Conservation (phyloP, 2,329 filamentous ascomycete genomes). For the Chaetomiaceae sp. region DNA sequence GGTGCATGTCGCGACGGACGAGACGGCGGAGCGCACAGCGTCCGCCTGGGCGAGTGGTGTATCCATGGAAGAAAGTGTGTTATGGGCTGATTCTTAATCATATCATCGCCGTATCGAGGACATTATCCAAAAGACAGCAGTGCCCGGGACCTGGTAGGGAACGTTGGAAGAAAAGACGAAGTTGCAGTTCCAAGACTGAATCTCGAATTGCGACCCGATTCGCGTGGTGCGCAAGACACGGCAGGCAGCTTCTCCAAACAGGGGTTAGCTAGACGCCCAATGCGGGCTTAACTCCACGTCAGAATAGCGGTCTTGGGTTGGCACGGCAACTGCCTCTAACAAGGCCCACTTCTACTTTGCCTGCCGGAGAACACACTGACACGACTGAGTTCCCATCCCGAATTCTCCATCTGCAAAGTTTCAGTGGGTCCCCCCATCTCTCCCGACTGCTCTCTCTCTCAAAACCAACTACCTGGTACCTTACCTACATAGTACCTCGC, state of each 20-base stretch:
- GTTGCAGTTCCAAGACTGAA: constrained; percentile 3
- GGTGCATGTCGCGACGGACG: constrained; percentile 45
- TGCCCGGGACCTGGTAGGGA: not conserved
- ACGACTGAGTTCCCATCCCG: not conserved
- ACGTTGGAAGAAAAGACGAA: constrained; percentile 14
- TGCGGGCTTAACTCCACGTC: constrained; percentile 13
- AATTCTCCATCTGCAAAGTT: constrained; percentile 8
- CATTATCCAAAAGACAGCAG: constrained; percentile 27
- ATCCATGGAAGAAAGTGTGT: constrained; percentile 36
- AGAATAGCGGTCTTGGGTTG: constrained; percentile 22
- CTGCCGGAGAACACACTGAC: not conserved
- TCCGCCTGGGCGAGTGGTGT: constrained; percentile 39
- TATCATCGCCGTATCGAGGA: constrained; percentile 31
- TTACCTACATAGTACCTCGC: too few relatives aligned
- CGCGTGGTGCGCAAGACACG: constrained; percentile 3
- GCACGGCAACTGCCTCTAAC: constrained; percentile 22
- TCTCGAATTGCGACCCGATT: constrained; percentile 13
- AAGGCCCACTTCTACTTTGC: constrained; percentile 1
- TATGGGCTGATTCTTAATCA: constrained; percentile 32
- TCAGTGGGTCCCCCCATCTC: constrained; percentile 11
- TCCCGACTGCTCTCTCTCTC: too few relatives aligned
- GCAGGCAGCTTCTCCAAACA: not conserved
- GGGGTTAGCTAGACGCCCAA: constrained; percentile 6
- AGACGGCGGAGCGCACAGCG: constrained; percentile 44
- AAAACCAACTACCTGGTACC: too few relatives aligned